Percentiles rank a stretch among this genome's conserved stretches.
Evolutionary conservation across 345 rosid species (phyloP).

Genomic region (Euphorbia pulcherrima): DNA sequence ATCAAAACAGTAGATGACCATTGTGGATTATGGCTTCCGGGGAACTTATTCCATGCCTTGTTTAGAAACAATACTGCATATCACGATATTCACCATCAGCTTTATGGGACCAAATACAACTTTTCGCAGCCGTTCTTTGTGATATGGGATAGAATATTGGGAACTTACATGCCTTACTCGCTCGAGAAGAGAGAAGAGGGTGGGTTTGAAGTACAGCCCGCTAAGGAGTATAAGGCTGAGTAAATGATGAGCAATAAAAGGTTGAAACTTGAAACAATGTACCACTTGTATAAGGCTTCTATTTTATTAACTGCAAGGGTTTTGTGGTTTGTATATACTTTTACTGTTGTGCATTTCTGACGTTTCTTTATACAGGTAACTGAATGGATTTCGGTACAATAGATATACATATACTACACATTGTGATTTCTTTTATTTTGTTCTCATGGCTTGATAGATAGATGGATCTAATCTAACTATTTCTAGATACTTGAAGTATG

Average conservation of each 20-base stretch:
- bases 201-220: slow-evolving; percentile 49
- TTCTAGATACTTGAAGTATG: neutral
- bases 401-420: neutral
- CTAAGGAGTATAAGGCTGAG: slow-evolving; percentile 15
- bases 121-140: slow-evolving; percentile 73
- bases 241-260: neutral
- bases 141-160: slow-evolving; percentile 58
- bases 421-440: neutral
- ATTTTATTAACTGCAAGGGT: neutral
- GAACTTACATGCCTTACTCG: slow-evolving; percentile 58
- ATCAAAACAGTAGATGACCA: slow-evolving; percentile 63
- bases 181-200: slow-evolving; percentile 49
- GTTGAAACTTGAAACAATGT: neutral
- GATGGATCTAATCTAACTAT: too few species aligned
- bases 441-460: neutral
- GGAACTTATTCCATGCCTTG: slow-evolving; percentile 51
- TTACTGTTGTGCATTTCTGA: slow-evolving; percentile 7
- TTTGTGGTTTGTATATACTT: slow-evolving; percentile 13
- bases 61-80: slow-evolving; percentile 62
- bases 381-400: neutral
- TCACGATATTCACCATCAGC: slow-evolving; percentile 73
- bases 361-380: neutral
- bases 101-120: slow-evolving; percentile 55
- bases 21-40: slow-evolving; percentile 60
- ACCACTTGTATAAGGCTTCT: neutral